These are phyloP conservation scores for Mrakiaceae sp. DNA, from an alignment of 1,284 basidiomycete genomes.

Conservation along the genomic window DNA sequence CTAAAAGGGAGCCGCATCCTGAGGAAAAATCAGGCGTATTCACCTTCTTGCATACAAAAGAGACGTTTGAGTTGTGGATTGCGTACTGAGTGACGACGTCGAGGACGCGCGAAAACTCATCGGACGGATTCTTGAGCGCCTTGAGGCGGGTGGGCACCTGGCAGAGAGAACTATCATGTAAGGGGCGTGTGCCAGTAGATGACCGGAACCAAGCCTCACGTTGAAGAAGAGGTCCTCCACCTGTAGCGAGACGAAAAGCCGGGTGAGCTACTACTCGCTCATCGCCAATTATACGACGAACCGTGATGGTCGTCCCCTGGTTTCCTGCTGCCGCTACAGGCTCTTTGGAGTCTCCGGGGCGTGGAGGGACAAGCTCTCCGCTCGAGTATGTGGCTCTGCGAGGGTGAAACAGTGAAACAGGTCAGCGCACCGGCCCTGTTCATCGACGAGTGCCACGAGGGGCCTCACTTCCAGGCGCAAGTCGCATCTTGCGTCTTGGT, in stretches of 20 bases:
- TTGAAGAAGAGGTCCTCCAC: slow-evolving; percentile 96
- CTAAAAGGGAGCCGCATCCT: no score
- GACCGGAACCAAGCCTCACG: neutral
- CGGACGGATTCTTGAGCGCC: slow-evolving; percentile 71
- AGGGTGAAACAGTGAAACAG: no score
- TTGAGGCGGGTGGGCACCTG: slow-evolving; percentile 64
- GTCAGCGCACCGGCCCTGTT: neutral
- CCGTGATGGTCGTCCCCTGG: slow-evolving; percentile 81
- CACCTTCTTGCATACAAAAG: slow-evolving; percentile 88
- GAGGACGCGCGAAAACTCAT: slow-evolving; percentile 85
- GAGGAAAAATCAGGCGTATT: slow-evolving; percentile 6
- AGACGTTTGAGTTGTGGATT: slow-evolving; percentile 74
- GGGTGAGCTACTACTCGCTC: neutral
- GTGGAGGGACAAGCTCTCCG: slow-evolving; percentile 55
- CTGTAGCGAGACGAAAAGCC: slow-evolving; percentile 35
- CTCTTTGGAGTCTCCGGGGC: slow-evolving; percentile 54
- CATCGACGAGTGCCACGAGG: slow-evolving; percentile 15
- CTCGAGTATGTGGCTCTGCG: slow-evolving; percentile 66
- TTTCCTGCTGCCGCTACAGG: slow-evolving; percentile 88
- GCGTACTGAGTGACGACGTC: slow-evolving; percentile 94
- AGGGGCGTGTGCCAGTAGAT: slow-evolving; percentile 26
- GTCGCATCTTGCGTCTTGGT: slow-evolving; percentile 73
- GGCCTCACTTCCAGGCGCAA: slow-evolving; percentile 77
- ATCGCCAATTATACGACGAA: slow-evolving; percentile 32
- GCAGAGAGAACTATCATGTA: no score